Base-by-base conservation (phyloP, 2,329 filamentous ascomycete genomes). In the Cladophialophora psammophila region DNA sequence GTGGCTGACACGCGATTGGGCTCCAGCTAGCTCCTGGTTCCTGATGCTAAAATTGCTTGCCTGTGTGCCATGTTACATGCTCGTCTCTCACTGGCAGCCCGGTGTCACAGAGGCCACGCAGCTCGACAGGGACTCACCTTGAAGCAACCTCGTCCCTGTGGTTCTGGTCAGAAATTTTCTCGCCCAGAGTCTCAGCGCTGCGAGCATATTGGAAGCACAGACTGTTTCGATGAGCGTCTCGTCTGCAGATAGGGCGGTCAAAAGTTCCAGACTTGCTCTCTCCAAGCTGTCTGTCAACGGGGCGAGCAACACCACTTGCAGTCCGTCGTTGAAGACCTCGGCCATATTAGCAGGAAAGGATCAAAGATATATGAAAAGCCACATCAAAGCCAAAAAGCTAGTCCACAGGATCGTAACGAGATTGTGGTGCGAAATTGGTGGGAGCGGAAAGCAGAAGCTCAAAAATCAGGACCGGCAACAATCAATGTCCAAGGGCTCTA, bases 31-130 rank as follows among this genome's bases (percentile, higher is more conserved):
- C 50, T 63, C 68, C 63, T 64, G 56, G 63, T 64, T 50, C 60
- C 65, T 66, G 65, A 56, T 50, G 48, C 63, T 68, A 57, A 70
- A 65, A 70, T 68, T 70, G 68, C 63, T 45, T 55, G 48, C 57
- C 53, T 60, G 54, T 32, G 42, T 50, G 40, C 53, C 45, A 58
- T 57, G 35, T 45, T 52, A 26, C 38, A 18, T 66, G 57, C 42
- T 52, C 38, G 59, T 26, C 38, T 54, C 34, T 66, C 35, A 66
- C 61, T 57, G 53, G 52, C 40, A 50, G 59, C 45, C 45, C 62
- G 48, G 63, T 63, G 50, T 61, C 38, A 57, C 66, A 40, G 26
- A 40, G 38, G 66, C 66, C 63, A 61, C 57, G 58, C 64, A 66
- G 56, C 35, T 57, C 15, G 32, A 50, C 40, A 50, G 38, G 59